These are phyloP conservation scores for Leccinum variicolor DNA, from an alignment of 768 basidiomycete genomes.

Conservation along the genomic window DNA sequence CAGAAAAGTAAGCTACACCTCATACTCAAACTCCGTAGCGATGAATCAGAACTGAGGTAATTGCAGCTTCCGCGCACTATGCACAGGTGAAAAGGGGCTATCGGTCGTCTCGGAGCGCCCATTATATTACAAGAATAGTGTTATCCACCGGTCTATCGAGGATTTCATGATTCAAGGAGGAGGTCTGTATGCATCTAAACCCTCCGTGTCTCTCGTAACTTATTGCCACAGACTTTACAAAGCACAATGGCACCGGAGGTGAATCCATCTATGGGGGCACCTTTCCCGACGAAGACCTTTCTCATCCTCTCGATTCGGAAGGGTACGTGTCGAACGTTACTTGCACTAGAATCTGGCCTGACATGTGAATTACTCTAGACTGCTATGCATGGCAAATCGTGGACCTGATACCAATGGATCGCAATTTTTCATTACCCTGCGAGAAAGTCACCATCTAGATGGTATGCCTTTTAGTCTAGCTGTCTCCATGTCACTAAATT, in stretches of 20 bases:
- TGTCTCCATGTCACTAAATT: not conserved
- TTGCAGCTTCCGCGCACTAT: constrained; percentile 75
- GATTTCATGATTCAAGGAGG: constrained; percentile 82
- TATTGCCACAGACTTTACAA: constrained; percentile 62
- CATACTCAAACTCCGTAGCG: not conserved
- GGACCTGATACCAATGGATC: constrained; percentile 83
- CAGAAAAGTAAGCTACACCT: constrained; percentile 62
- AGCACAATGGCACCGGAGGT: constrained; percentile 75
- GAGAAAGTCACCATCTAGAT: constrained; percentile 69
- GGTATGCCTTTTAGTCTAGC: constrained; percentile 40
- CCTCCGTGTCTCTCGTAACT: not conserved
- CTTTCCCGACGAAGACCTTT: constrained; percentile 77
- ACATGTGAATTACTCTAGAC: constrained; percentile 30
- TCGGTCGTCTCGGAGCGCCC: constrained; percentile 61
- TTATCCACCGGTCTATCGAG: constrained; percentile 75
- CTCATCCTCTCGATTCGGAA: constrained; percentile 57
- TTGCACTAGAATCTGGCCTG: not conserved
- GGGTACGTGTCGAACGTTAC: constrained; percentile 39
- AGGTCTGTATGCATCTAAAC: constrained; percentile 39
- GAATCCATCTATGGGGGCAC: constrained; percentile 76
- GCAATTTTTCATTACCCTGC: constrained; percentile 84
- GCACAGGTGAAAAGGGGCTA: constrained; percentile 82
- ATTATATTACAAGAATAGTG: constrained; percentile 78
- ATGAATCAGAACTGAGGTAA: constrained; percentile 8
- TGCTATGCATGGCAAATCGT: constrained; percentile 89